phyloP scores from a whole-genome alignment of 331 rosid genomes.

The Acacia concinna region DNA sequence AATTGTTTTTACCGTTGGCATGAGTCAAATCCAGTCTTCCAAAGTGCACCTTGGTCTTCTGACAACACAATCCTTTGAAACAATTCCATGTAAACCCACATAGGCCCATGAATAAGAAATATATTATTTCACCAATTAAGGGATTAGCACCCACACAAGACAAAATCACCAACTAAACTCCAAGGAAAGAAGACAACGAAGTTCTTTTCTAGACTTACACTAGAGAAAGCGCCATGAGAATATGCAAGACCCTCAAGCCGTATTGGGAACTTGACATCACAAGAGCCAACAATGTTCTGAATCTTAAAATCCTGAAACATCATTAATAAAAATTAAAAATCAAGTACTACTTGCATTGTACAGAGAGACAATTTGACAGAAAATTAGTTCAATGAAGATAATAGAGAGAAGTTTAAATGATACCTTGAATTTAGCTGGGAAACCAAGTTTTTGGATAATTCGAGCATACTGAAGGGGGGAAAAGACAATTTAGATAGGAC shows the following conservation, averaged over 20 bases:
- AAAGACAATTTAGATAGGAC: slow-evolving; percentile 22
- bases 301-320: slow-evolving; percentile 82
- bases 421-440: slow-evolving; percentile 88
- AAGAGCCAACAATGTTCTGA: slow-evolving; percentile 94
- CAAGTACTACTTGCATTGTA: neutral
- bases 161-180: neutral
- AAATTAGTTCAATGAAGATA: slow-evolving; percentile 3
- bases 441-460: slow-evolving; percentile 89
- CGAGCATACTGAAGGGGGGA: slow-evolving; percentile 74
- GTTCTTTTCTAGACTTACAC: slow-evolving; percentile 51
- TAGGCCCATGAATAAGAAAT: neutral
- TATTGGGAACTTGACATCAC: slow-evolving; percentile 95
- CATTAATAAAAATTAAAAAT: neutral
- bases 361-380: neutral
- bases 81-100: neutral
- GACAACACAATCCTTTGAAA: neutral
- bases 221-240: slow-evolving; percentile 91
- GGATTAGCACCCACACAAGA: neutral
- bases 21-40: neutral
- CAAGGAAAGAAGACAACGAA: neutral
- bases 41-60: neutral
- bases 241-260: slow-evolving; percentile 88
- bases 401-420: neutral
- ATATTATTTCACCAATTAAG: neutral
- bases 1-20: neutral